Percentiles rank a stretch among this genome's conserved stretches.
phyloP scores from a whole-genome alignment of 768 basidiomycete genomes.

The Tylopilus felleus region DNA sequence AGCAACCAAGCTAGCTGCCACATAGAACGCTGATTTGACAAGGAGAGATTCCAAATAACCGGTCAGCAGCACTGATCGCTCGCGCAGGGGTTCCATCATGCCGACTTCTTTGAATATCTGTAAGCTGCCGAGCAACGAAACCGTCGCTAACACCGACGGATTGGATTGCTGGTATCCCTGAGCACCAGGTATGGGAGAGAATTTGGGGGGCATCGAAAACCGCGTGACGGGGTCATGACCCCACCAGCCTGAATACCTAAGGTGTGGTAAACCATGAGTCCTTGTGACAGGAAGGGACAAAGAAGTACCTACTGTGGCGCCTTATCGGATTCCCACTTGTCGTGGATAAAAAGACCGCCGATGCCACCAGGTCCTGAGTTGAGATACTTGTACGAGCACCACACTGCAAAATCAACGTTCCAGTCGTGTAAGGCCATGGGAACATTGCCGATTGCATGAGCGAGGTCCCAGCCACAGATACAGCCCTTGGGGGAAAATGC shows the following conservation, averaged over 20 bases:
- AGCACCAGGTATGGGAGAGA: slow-evolving; percentile 84
- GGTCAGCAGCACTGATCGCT: slow-evolving; percentile 71
- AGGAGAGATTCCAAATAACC: slow-evolving; percentile 65
- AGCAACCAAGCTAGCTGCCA: slow-evolving; percentile 38
- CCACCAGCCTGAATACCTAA: slow-evolving; percentile 96
- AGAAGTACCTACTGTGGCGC: slow-evolving; percentile 55
- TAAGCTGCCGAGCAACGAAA: slow-evolving; percentile 80
- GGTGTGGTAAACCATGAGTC: slow-evolving; percentile 13
- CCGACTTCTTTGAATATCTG: slow-evolving; percentile 76
- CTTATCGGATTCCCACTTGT: slow-evolving; percentile 66
- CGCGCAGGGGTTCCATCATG: slow-evolving; percentile 65
- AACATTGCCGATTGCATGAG: slow-evolving; percentile 94
- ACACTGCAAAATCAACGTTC: slow-evolving; percentile 95
- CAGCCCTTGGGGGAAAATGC: slow-evolving; percentile 61
- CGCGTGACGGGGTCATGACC: slow-evolving; percentile 86
- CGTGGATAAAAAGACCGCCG: slow-evolving; percentile 88
- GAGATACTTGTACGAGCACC: slow-evolving; percentile 98
- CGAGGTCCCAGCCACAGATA: slow-evolving; percentile 94
- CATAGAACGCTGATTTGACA: slow-evolving; percentile 58
- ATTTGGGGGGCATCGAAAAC: slow-evolving; percentile 84
- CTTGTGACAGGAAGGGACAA: slow-evolving; percentile 8
- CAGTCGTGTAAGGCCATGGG: slow-evolving; percentile 87
- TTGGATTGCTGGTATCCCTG: slow-evolving; percentile 97
- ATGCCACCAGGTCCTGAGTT: slow-evolving; percentile 98
- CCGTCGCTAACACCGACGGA: slow-evolving; percentile 76